Conservation (phyloP, 371 early-diverging fungal genomes). For the Quaeritorhiza haematococci region DNA sequence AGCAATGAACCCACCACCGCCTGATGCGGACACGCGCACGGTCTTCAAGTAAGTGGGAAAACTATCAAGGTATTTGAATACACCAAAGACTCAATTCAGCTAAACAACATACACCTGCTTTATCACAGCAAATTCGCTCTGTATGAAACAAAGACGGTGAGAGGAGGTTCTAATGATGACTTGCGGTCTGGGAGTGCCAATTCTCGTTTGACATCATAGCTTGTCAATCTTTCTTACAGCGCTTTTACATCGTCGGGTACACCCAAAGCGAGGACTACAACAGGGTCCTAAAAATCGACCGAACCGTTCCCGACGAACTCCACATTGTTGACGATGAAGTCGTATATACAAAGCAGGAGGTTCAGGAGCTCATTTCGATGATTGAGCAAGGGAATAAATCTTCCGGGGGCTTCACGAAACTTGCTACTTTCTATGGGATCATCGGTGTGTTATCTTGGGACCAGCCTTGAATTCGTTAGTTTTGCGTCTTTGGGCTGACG, state of each 20-base stretch:
- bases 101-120: background rate
- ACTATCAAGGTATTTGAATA: too few relatives aligned
- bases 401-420: constrained; percentile 71
- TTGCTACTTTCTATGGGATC: constrained; percentile 63
- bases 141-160: constrained; percentile 79
- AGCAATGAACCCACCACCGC: too few relatives aligned
- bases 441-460: constrained; percentile 38
- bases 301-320: constrained; percentile 50
- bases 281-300: constrained; percentile 83
- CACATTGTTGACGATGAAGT: constrained; percentile 36
- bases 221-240: constrained; percentile 23
- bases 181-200: background rate
- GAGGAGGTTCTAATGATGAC: background rate
- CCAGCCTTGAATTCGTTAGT: background rate
- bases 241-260: constrained; percentile 80
- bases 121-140: constrained; percentile 54
- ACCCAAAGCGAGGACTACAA: constrained; percentile 68
- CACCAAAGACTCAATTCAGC: too few relatives aligned
- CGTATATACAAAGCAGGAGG: constrained; percentile 68
- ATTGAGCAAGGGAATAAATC: constrained; percentile 74
- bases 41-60: too few relatives aligned
- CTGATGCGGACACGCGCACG: too few relatives aligned
- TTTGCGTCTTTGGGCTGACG: background rate
- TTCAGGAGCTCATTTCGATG: constrained; percentile 69
- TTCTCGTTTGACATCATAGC: background rate